phyloP scores from a whole-genome alignment of 768 basidiomycete species.

The Phylloporus sp. region DNA sequence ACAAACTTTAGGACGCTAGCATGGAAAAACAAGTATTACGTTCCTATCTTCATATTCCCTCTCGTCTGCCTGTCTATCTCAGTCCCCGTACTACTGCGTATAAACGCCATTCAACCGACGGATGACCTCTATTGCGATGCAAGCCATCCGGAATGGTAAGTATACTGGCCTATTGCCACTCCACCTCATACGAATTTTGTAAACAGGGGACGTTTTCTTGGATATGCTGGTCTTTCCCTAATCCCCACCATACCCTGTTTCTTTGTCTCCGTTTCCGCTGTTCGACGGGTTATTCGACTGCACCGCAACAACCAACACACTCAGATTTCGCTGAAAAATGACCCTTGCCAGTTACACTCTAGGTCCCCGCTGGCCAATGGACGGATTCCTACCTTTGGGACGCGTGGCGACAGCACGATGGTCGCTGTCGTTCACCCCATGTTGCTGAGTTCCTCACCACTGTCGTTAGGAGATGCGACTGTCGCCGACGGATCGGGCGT shows the following conservation, averaged over 20 bases:
- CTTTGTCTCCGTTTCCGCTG: constrained; percentile 37
- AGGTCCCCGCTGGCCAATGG: neutral
- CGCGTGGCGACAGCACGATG: constrained; percentile 6
- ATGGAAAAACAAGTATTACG: constrained; percentile 46
- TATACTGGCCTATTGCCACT: neutral
- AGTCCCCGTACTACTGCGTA: constrained; percentile 39
- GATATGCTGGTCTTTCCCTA: constrained; percentile 57
- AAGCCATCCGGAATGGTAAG: constrained; percentile 56
- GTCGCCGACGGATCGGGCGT: neutral
- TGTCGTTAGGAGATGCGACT: neutral
- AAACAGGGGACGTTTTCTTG: constrained; percentile 58
- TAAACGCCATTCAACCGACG: constrained; percentile 42
- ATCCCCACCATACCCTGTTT: constrained; percentile 50
- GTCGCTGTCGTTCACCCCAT: neutral
- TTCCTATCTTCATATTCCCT: constrained; percentile 48
- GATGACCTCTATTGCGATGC: constrained; percentile 61
- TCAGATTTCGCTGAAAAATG: neutral
- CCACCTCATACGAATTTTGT: constrained; percentile 1
- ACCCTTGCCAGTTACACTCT: neutral
- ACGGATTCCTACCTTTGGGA: neutral
- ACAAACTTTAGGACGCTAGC: constrained; percentile 36
- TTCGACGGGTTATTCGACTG: constrained; percentile 13
- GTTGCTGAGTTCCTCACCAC: neutral
- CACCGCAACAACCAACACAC: constrained; percentile 21
- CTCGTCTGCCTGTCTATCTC: constrained; percentile 41